Percentiles rank a stretch among this genome's conserved stretches.
phyloP scores from a whole-genome alignment of 2,329 filamentous ascomycete species.

The Penicillium sp. region DNA sequence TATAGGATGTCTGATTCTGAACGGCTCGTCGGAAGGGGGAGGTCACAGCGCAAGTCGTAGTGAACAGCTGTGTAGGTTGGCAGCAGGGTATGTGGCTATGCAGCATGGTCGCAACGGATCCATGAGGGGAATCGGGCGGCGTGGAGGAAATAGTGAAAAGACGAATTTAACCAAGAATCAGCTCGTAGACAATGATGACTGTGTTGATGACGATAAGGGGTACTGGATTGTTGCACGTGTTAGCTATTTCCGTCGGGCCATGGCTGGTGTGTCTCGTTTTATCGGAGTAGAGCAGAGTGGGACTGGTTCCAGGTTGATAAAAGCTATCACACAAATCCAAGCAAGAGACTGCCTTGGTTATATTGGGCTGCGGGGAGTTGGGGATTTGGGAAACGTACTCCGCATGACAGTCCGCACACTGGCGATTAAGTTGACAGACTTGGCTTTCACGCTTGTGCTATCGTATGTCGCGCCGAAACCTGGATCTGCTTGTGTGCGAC shows the following conservation, averaged over 20 bases:
- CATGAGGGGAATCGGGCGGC: not conserved
- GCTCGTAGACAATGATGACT: constrained; percentile 77
- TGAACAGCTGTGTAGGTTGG: not conserved
- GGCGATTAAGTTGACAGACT: constrained; percentile 84
- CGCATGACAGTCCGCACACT: constrained; percentile 90
- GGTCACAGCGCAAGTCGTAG: not conserved
- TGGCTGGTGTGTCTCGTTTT: not conserved
- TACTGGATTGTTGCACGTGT: constrained; percentile 51
- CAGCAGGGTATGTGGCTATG: not conserved
- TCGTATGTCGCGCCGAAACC: constrained; percentile 71
- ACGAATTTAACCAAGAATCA: constrained; percentile 65
- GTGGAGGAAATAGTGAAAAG: not conserved
- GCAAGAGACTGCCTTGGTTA: not conserved
- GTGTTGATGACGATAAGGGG: constrained; percentile 81
- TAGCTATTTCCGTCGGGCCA: not conserved
- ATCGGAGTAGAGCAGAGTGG: not conserved
- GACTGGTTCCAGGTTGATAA: not conserved
- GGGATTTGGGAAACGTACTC: constrained; percentile 58
- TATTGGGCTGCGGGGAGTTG: not conserved
- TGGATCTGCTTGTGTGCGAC: constrained; percentile 60
- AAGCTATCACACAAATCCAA: not conserved
- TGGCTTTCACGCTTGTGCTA: constrained; percentile 78
- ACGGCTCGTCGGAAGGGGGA: not conserved
- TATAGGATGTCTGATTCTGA: not conserved
- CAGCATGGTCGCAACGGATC: not conserved